These are phyloP conservation scores for Penicillium fimorum DNA, from an alignment of 495 filamentous ascomycete species.

Conservation along the genomic window DNA sequence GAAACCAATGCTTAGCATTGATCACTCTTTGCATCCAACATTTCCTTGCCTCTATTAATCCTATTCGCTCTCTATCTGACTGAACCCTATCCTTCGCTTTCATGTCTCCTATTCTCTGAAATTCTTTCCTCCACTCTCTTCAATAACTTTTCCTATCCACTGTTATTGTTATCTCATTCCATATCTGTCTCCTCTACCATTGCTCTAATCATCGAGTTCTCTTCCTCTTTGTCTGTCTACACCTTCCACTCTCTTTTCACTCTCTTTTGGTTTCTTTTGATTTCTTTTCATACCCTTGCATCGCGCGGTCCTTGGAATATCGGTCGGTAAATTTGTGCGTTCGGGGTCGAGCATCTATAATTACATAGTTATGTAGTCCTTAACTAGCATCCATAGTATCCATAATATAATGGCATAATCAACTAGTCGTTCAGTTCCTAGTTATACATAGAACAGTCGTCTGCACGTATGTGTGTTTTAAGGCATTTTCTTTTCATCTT, in stretches of 20 bases:
- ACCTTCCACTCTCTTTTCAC: not conserved
- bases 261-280: not conserved
- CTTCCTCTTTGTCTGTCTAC: not conserved
- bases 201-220: not conserved
- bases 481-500: not conserved
- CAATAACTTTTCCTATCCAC: not conserved
- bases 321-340: not conserved
- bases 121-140: not conserved
- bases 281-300: conserved; percentile 31
- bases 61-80: not conserved
- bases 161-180: not conserved
- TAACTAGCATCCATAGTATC: conserved; percentile 11
- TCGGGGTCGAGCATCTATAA: conserved; percentile 17
- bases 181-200: not conserved
- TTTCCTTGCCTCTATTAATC: conserved; percentile 5
- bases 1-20: conserved; percentile 33
- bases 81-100: not conserved
- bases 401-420: conserved; percentile 27
- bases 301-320: conserved; percentile 19
- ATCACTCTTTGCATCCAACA: conserved; percentile 9
- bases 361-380: conserved; percentile 8
- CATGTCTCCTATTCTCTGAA: not conserved
- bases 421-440: not conserved
- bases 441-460: not conserved
- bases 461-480: not conserved